A percentile compares a stretch with the other conserved stretches of the same genome.
These are phyloP conservation scores for Pseudodiploospora longispora DNA, from an alignment of 2,329 filamentous ascomycete species.

Conservation along the genomic window DNA sequence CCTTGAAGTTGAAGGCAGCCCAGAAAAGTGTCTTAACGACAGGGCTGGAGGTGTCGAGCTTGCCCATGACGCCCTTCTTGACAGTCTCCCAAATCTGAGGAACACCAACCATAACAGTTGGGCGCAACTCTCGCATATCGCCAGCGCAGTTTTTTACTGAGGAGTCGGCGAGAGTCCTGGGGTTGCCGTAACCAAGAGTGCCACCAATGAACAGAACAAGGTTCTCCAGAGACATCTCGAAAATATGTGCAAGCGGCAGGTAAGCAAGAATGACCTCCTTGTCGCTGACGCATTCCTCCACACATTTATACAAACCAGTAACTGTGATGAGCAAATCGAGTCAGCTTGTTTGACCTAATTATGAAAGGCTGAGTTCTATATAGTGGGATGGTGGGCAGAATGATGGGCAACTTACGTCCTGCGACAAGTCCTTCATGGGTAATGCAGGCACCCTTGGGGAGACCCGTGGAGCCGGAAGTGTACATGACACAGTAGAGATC, in stretches of 20 bases:
- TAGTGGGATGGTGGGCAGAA: neutral
- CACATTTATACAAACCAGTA: slow-evolving; percentile 70
- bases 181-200: slow-evolving; percentile 87
- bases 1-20: slow-evolving; percentile 53
- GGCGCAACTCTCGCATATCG: slow-evolving; percentile 86
- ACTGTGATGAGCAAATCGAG: slow-evolving; percentile 31
- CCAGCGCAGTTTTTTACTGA: slow-evolving; percentile 86
- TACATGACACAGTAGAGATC: slow-evolving; percentile 81
- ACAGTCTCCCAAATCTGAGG: slow-evolving; percentile 96
- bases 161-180: slow-evolving; percentile 76
- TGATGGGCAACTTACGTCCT: slow-evolving; percentile 38
- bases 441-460: slow-evolving; percentile 81
- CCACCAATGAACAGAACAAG: slow-evolving; percentile 81
- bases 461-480: slow-evolving; percentile 83
- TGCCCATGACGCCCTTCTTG: slow-evolving; percentile 82
- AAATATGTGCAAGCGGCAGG: slow-evolving; percentile 87
- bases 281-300: slow-evolving; percentile 70
- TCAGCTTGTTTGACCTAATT: slow-evolving; percentile 7
- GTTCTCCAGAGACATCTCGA: slow-evolving; percentile 95
- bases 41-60: slow-evolving; percentile 64
- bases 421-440: slow-evolving; percentile 74
- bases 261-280: slow-evolving; percentile 81
- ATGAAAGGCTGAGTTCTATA: slow-evolving; percentile 2
- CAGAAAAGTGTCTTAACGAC: slow-evolving; percentile 73
- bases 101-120: slow-evolving; percentile 86